Conservation (phyloP, 495 filamentous ascomycete species). For the Lepidopterella palustris region DNA sequence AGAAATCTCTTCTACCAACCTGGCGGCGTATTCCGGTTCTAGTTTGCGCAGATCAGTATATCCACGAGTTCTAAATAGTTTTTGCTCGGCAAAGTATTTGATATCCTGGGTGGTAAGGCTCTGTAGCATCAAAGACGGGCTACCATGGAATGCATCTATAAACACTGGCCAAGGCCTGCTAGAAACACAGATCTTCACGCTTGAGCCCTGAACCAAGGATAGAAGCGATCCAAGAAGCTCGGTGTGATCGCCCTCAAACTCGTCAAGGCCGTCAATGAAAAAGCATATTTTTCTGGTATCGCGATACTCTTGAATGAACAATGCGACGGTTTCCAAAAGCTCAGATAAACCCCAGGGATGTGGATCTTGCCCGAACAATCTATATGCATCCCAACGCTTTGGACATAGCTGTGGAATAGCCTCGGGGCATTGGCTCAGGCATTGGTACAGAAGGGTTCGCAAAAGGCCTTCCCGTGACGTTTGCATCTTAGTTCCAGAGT, state of each 20-base stretch:
- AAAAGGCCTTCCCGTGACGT: constrained; percentile 16
- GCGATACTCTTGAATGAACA: not conserved
- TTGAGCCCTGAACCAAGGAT: not conserved
- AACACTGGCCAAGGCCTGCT: not conserved
- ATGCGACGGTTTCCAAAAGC: not conserved
- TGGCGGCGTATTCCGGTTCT: not conserved
- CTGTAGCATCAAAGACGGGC: not conserved
- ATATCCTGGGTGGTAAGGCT: not conserved
- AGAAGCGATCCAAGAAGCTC: not conserved
- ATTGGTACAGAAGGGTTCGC: constrained; percentile 8
- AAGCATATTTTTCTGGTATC: not conserved
- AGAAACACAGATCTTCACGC: not conserved
- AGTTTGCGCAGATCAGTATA: not conserved
- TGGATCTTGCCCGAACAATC: not conserved
- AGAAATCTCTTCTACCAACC: not conserved
- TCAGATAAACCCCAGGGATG: not conserved
- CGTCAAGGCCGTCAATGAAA: not conserved
- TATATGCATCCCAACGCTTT: not conserved
- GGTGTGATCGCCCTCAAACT: not conserved
- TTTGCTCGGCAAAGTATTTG: not conserved
- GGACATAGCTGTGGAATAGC: not conserved
- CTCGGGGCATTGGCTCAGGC: not conserved
- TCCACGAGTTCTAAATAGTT: not conserved
- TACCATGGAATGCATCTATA: not conserved
- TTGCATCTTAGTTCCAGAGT: constrained; percentile 2